Evolutionary conservation across 306 rosid genomes (phyloP).

Genomic region (Cucurbita pepo): DNA sequence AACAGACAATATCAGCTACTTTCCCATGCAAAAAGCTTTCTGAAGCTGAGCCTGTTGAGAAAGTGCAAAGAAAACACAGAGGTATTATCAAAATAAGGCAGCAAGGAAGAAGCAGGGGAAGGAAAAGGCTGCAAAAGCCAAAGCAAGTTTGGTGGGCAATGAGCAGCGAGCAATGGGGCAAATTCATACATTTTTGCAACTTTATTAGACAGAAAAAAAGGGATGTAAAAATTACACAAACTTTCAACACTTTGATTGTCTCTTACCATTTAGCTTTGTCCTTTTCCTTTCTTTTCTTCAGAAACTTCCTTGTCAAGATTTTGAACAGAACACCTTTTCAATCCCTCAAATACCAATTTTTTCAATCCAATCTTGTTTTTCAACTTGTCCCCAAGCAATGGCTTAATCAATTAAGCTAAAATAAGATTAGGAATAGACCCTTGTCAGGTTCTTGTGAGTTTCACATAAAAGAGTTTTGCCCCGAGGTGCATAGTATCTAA

Average conservation of each 20-base stretch:
- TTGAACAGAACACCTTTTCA: too few species aligned
- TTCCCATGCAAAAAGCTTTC: slow-evolving; percentile 16
- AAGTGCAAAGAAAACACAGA: slow-evolving; percentile 2
- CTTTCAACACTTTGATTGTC: background rate
- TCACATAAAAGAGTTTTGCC: too few species aligned
- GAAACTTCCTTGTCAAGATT: background rate
- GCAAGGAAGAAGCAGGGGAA: background rate
- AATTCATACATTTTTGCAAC: slow-evolving; percentile 6
- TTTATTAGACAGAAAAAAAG: slow-evolving; percentile 2
- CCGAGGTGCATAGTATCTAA: too few species aligned
- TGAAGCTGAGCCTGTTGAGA: slow-evolving; percentile 19
- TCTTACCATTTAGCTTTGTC: background rate
- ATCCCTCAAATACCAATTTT: too few species aligned
- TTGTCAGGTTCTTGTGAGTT: too few species aligned
- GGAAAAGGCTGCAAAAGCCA: background rate
- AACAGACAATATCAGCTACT: slow-evolving; percentile 20
- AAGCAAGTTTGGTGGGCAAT: background rate
- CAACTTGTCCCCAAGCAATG: too few species aligned
- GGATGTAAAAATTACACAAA: background rate
- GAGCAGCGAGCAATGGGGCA: slow-evolving; percentile 1
- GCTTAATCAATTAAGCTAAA: too few species aligned
- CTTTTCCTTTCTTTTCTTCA: background rate
- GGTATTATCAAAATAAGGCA: background rate
- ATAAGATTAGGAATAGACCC: too few species aligned
- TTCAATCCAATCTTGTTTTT: too few species aligned